Evolutionary conservation across 331 rosid species (phyloP), one percentile per base, ranked within the genome.

Genomic region (Phaseolus coccineus): DNA sequence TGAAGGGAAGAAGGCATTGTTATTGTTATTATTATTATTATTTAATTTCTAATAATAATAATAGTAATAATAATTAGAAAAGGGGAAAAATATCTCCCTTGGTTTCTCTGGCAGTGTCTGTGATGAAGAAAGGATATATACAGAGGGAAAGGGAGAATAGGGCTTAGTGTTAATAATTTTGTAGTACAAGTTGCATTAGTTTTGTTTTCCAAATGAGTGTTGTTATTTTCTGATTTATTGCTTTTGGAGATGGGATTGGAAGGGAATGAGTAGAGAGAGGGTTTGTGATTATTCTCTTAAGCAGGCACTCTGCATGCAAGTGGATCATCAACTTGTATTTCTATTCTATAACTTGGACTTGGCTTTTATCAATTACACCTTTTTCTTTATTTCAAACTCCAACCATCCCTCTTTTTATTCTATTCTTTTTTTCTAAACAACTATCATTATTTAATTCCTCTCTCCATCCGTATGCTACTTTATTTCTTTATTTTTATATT

Each of bases 261-360:
- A 61, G 0, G 9, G 63, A 40, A 58, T 22, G 73, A 70, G 82
- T 62, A 73, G 50, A 66, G 63, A 72, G 71, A 83, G 74, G 74
- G 71, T 65, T 66, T 40, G 0, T 40, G 46, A 40, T 40, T 40
- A 0, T 8, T 40, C 12, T 40, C 91, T 89, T 85, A 86, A 90
- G 99, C 93, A 87, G 87, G 84, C 73, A 33, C 1, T 19, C 22
- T 28, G 11, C 78, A 27, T 72, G 94, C 99, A 95, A 95, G 99
- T 95, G 97, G 99, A 87, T 89, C 13, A 31, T 83, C 99, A 95
- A 95, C 88, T 95, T 91, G 97, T 96, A 84, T 64, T 1, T 50
- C 56, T 33, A 69, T 24, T 19, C 65, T 79, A 76, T 87, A 4
- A 25, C 5, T 86, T 92, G 89, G 93, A 91, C 91, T 80, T 57